Evolutionary conservation across 306 rosid species (phyloP).

Genomic region (Morella rubra): DNA sequence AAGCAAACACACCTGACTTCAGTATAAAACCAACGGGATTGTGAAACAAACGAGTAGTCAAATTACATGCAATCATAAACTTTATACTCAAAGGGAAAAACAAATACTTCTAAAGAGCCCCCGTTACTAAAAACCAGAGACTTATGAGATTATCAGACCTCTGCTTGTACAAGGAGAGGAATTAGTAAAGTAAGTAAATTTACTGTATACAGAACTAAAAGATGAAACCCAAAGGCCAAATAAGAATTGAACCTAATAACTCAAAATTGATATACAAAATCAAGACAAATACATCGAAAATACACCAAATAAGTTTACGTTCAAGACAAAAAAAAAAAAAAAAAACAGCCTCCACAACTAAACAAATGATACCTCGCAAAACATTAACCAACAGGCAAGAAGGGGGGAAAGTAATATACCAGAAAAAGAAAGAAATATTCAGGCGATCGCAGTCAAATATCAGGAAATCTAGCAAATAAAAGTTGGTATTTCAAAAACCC

Average conservation of each 20-base stretch:
- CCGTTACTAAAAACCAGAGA: neutral
- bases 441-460: neutral
- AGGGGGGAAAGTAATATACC: neutral
- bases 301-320: neutral
- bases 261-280: neutral
- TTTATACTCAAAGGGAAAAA: slow-evolving; percentile 1
- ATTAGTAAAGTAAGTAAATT: neutral
- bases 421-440: neutral
- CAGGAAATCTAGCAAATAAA: neutral
- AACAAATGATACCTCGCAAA: neutral
- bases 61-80: slow-evolving; percentile 21
- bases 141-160: neutral
- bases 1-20: slow-evolving; percentile 23
- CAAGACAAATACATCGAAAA: slow-evolving; percentile 7
- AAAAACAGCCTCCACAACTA: neutral
- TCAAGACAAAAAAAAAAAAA: neutral
- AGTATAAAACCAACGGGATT: slow-evolving; percentile 28
- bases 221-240: slow-evolving; percentile 3
- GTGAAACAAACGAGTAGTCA: neutral
- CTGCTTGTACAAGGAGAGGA: neutral
- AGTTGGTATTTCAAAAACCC: slow-evolving; percentile 1
- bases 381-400: neutral
- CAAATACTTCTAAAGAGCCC: neutral
- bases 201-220: neutral
- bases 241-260: slow-evolving; percentile 8